Base-by-base conservation (phyloP, 208 protist species). In the Acanthamoeba sp. region DNA sequence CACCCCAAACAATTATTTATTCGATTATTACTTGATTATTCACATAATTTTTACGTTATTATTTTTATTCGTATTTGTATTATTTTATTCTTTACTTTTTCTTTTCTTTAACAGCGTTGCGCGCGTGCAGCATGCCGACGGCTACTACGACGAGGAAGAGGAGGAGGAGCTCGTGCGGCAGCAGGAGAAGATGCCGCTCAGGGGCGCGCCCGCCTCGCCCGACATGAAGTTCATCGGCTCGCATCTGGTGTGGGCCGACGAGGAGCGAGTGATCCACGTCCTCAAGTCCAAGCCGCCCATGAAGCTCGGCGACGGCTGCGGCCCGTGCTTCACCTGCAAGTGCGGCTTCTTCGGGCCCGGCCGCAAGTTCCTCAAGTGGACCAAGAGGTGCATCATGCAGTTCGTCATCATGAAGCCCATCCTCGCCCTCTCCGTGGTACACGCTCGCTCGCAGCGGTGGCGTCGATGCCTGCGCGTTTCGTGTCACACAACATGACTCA, bases 331-430 rank as follows among this genome's bases (percentile, higher is more conserved):
- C 42, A 36, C 24, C 42, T 20, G 73, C 73, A 82, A 82, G 24
- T 84, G 73, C 42, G 73, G 73, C 73, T 52, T 36, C 73, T 84
- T 84, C 42, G 73, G 73, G 4, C 73, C 73, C 22, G 73, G 73
- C 10, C 9, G 45, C 9, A 50, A 78, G 27, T 98, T 98, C 93
- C 98, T 98, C 91, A 96, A 98, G 84, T 97, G 97, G 42, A 98
- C 97, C 93, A 98, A 98, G 96, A 96, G 97, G 20, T 97, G 97
- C 96, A 97, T 98, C 57, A 94, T 98, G 94, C 98, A 98, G 95
- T 98, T 97, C 85, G 97, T 97, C 34, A 91, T 98, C 42, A 96
- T 98, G 97, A 97, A 90, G 34, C 82, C 82, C 34, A 6, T 66
- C 12, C 55, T 90, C 52, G 82, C 82, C 82, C 36, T 90, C 45